phyloP scores from a whole-genome alignment of 345 rosid species.

The Cardiospermum halicacabum region DNA sequence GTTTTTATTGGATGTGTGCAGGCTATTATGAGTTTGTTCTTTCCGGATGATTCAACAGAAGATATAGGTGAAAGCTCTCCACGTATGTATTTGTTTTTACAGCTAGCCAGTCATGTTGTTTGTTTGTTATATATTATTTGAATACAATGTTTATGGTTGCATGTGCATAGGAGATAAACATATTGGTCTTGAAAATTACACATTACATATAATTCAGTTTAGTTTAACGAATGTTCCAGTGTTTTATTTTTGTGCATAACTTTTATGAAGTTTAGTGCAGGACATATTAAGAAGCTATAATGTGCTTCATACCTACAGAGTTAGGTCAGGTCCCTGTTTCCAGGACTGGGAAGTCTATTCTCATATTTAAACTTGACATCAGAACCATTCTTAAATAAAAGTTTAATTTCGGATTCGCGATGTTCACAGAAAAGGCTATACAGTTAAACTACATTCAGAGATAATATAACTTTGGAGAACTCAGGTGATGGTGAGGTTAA shows the following conservation, averaged over 20 bases:
- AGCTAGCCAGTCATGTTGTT: conserved; percentile 1
- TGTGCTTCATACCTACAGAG: too few species aligned
- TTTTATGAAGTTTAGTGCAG: too few species aligned
- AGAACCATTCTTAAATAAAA: conserved; percentile 25
- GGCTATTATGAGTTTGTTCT: conserved; percentile 87
- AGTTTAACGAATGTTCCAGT: too few species aligned
- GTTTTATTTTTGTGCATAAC: too few species aligned
- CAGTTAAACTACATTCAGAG: conserved; percentile 45
- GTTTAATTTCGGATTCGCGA: conserved; percentile 54
- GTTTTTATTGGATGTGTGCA: conserved; percentile 15
- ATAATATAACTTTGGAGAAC: conserved; percentile 44
- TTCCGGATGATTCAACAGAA: conserved; percentile 57
- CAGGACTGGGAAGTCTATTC: conserved; percentile 26
- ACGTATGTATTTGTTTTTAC: conserved; percentile 43
- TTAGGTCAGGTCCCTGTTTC: too few species aligned
- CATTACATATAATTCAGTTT: too few species aligned
- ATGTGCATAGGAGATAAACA: conserved; percentile 33
- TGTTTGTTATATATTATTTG: conserved; percentile 4
- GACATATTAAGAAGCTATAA: too few species aligned
- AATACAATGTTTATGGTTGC: not conserved
- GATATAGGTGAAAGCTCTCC: conserved; percentile 28
- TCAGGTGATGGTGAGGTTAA: conserved; percentile 11
- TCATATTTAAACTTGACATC: conserved; percentile 33
- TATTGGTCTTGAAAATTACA: conserved; percentile 21
- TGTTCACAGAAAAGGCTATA: conserved; percentile 33